Evolutionary conservation across 805 yeast species (phyloP), one percentile per base, ranked within the genome.

Genomic region (Candida odintsovae): DNA sequence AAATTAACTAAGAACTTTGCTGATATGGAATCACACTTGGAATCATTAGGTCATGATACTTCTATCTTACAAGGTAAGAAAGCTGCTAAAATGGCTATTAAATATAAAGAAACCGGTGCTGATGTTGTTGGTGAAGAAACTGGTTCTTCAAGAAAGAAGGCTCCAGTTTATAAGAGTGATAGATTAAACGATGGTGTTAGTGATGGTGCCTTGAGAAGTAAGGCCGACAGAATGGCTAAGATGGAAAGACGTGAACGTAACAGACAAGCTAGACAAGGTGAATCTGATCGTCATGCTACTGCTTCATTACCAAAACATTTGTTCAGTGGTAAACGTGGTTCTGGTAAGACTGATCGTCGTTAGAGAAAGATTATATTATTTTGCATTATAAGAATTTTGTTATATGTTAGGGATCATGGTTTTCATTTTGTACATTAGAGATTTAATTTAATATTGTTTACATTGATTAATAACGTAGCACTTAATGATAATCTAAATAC

Each of bases 291-390:
- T 70, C 96, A 89, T 67, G 74, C 80, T 48, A 78, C 90, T 45
- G 94, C 86, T 44, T 73, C 87, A 51, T 69, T 87, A 72, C 96
- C 97, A 53, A 92, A 90, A 75, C 99, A 94, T 72, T 76, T 94
- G 77, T 86, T 85, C 75, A 72, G 89, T 60, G 99, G 99, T 72
- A 94, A 94, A 78, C 83, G 99, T 72, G 95, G 97, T 75, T 82
- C 80, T 61, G 97, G 97, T 68, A 85, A 84, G 68, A 83, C 89
- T 53, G 96, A 89, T 68, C 79, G 86, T 71, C 92, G 98, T 76
- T 88, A 75, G 59, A 38, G 37, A 22, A 29, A 25, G n/a, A n/a
- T n/a, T n/a, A 6, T 21, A 22, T 25, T 37, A 15, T 38, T 29
- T 33, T 33, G 36, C 20, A 33, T 33, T 33, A 33, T 33, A 33